phyloP scores from a whole-genome alignment of 1,284 basidiomycete species.

The Leccinum pseudoinsigne region DNA sequence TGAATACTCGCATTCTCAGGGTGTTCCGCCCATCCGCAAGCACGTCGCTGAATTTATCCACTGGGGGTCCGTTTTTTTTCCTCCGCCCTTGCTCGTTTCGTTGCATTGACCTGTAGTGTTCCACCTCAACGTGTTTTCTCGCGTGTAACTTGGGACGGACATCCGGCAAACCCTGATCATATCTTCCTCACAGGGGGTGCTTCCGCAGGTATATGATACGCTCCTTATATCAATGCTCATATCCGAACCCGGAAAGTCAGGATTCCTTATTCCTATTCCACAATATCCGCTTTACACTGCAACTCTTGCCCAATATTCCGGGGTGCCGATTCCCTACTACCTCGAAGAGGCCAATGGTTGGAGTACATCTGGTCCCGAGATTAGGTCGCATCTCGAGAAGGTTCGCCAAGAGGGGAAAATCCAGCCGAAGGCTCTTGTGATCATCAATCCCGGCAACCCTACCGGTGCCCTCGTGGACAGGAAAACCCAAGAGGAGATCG shows the following conservation, averaged over 20 bases:
- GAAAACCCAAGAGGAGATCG: constrained; percentile 70
- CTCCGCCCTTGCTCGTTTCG: neutral
- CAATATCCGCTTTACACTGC: constrained; percentile 99
- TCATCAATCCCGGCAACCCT: constrained; percentile 97
- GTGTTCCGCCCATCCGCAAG: constrained; percentile 86
- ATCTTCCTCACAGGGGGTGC: constrained; percentile 97
- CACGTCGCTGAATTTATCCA: constrained; percentile 88
- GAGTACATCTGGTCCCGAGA: constrained; percentile 78
- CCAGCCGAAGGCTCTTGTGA: constrained; percentile 79
- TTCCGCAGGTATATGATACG: constrained; percentile 79
- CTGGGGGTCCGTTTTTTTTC: constrained; percentile 14
- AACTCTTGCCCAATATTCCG: constrained; percentile 83
- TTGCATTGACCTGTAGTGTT: constrained; percentile 10
- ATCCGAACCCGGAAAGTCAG: constrained; percentile 57
- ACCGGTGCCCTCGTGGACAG: constrained; percentile 83
- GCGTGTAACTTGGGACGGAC: constrained; percentile 80
- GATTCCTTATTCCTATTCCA: constrained; percentile 94
- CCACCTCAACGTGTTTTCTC: constrained; percentile 1
- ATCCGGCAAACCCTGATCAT: constrained; percentile 78
- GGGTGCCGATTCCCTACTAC: constrained; percentile 86
- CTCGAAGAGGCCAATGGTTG: constrained; percentile 84
- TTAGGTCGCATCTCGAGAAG: constrained; percentile 69
- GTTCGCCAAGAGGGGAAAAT: constrained; percentile 63
- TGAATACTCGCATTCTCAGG: constrained; percentile 96
- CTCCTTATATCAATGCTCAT: constrained; percentile 86